Conservation (phyloP, 2,329 filamentous ascomycete genomes). For the Neocatenulostroma microsporum region DNA sequence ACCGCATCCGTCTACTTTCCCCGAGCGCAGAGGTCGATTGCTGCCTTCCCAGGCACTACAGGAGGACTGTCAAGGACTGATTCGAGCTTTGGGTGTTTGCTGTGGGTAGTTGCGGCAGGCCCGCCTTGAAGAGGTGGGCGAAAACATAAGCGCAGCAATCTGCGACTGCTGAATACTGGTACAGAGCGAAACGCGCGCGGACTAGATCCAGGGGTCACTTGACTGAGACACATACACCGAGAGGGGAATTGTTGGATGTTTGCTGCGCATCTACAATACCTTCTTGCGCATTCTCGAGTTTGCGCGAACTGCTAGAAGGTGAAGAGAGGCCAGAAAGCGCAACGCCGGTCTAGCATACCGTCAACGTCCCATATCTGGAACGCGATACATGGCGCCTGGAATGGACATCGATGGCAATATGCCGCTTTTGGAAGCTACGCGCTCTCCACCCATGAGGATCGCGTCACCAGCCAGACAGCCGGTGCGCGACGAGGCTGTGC, state of each 20-base stretch:
- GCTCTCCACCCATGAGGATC: constrained; percentile 26
- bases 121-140: constrained; percentile 50
- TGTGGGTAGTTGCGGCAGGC: constrained; percentile 43
- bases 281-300: too few relatives aligned
- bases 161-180: too few relatives aligned
- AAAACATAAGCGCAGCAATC: constrained; percentile 31
- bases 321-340: too few relatives aligned
- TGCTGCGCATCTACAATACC: constrained; percentile 1
- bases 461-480: constrained; percentile 23
- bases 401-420: constrained; percentile 28
- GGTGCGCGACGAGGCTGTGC: constrained; percentile 15
- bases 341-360: neutral
- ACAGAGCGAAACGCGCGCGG: too few relatives aligned
- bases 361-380: neutral
- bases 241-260: constrained; percentile 2
- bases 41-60: constrained; percentile 26
- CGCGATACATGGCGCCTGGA: constrained; percentile 27
- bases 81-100: constrained; percentile 41
- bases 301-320: too few relatives aligned
- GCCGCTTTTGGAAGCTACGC: constrained; percentile 19
- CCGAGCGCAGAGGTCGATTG: constrained; percentile 29
- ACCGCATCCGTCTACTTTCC: constrained; percentile 6
- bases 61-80: constrained; percentile 33
- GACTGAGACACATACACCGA: too few relatives aligned
- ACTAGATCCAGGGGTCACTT: too few relatives aligned